Evolutionary conservation across 2,329 filamentous ascomycete genomes (phyloP).

Genomic region (Aspergillus persii): DNA sequence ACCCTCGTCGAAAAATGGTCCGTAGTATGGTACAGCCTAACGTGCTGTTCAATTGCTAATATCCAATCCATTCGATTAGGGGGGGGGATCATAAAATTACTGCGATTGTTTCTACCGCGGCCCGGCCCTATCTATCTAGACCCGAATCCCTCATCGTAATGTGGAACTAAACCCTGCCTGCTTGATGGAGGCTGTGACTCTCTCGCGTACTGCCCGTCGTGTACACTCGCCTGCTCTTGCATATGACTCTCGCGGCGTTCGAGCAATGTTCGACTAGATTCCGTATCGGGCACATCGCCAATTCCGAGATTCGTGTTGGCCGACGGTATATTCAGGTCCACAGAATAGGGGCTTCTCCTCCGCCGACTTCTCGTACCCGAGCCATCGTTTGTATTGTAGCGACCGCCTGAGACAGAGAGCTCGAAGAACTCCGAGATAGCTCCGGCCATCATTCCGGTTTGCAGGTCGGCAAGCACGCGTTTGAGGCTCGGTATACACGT

Average conservation of each 20-base stretch:
- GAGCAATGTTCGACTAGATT: background rate
- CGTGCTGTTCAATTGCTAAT: too few relatives aligned
- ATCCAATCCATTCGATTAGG: too few relatives aligned
- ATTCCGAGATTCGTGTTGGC: background rate
- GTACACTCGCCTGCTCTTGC: background rate
- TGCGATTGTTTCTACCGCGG: background rate
- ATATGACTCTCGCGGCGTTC: background rate
- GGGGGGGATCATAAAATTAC: too few relatives aligned
- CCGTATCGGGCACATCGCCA: background rate
- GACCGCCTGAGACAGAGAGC: background rate
- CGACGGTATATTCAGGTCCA: background rate
- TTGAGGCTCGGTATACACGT: constrained; percentile 1
- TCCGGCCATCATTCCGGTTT: constrained; percentile 8
- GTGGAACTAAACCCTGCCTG: background rate
- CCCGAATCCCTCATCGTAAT: background rate
- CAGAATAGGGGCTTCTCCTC: background rate
- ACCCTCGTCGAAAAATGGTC: too few relatives aligned
- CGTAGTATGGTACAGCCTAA: too few relatives aligned
- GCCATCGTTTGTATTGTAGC: background rate
- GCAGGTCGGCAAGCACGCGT: constrained; percentile 1
- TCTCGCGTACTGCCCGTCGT: background rate
- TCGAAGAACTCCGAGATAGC: background rate
- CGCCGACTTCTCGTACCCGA: background rate
- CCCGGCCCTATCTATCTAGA: background rate
- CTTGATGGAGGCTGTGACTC: background rate